Evolutionary conservation across 192 early-diverging fungal species (phyloP).

Genomic region (Chytriomyces confervae): DNA sequence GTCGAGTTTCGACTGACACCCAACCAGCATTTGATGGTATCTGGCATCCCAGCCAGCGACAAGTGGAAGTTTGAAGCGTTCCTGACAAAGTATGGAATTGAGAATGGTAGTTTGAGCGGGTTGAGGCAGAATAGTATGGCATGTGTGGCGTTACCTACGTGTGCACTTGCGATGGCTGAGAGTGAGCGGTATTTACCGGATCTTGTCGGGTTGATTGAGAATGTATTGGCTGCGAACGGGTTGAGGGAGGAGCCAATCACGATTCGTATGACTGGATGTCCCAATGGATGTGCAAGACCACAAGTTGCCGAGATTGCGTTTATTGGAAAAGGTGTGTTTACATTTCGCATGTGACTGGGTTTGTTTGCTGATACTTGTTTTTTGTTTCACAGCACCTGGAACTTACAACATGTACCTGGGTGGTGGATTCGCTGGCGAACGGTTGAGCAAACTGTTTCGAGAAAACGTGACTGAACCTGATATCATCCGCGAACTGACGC

Average conservation of each 20-base stretch:
- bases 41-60: conserved; percentile 51
- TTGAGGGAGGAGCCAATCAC: conserved; percentile 87
- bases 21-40: conserved; percentile 89
- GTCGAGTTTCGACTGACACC: conserved; percentile 88
- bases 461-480: conserved; percentile 89
- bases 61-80: conserved; percentile 72
- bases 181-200: conserved; percentile 92
- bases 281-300: conserved; percentile 96
- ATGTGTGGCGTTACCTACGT: conserved; percentile 94
- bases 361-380: conserved; percentile 1
- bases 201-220: conserved; percentile 81
- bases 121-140: conserved; percentile 92
- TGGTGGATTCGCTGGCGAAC: conserved; percentile 82
- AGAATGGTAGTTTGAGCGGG: conserved; percentile 81
- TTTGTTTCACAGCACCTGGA: conserved; percentile 69
- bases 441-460: conserved; percentile 90
- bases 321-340: conserved; percentile 75
- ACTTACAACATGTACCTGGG: conserved; percentile 96
- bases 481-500: conserved; percentile 77
- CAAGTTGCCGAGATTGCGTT: conserved; percentile 94
- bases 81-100: conserved; percentile 78
- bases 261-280: conserved; percentile 98
- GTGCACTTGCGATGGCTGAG: conserved; percentile 95
- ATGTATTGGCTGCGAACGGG: conserved; percentile 78
- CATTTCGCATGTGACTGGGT: not conserved